Percentiles rank a stretch among this genome's conserved stretches.
Conservation (phyloP, 1,139 yeast genomes). For the Pichia sp. region DNA sequence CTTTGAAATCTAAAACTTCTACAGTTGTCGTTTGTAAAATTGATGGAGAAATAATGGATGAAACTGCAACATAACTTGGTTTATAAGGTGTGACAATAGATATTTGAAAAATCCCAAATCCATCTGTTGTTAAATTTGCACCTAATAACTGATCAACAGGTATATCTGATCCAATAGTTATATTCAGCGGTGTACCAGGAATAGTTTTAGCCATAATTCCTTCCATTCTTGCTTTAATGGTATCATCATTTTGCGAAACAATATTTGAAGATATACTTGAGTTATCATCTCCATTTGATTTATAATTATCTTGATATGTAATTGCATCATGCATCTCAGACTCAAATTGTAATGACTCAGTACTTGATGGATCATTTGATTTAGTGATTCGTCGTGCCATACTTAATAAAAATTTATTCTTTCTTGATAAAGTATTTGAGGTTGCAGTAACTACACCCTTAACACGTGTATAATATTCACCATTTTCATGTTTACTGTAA, state of each 20-base stretch:
- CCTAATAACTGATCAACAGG: constrained; percentile 27
- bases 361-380: constrained; percentile 24
- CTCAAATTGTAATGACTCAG: constrained; percentile 31
- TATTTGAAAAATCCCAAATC: constrained; percentile 51
- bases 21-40: constrained; percentile 43
- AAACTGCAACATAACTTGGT: constrained; percentile 46
- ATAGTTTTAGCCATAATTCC: constrained; percentile 56
- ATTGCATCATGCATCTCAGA: constrained; percentile 29
- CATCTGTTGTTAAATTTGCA: constrained; percentile 42
- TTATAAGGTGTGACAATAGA: constrained; percentile 45
- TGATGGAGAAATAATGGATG: constrained; percentile 39
- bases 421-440: constrained; percentile 56
- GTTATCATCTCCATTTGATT: constrained; percentile 15
- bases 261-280: constrained; percentile 19
- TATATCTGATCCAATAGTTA: constrained; percentile 45
- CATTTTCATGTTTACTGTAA: constrained; percentile 20
- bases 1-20: constrained; percentile 38
- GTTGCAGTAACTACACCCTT: constrained; percentile 72
- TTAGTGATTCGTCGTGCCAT: constrained; percentile 67
- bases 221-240: constrained; percentile 49
- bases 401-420: constrained; percentile 60
- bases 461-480: constrained; percentile 46
- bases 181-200: constrained; percentile 45
- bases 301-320: constrained; percentile 22
- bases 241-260: constrained; percentile 29